Evolutionary conservation across 768 basidiomycete genomes (phyloP).

Genomic region (Crepidotus variabilis): DNA sequence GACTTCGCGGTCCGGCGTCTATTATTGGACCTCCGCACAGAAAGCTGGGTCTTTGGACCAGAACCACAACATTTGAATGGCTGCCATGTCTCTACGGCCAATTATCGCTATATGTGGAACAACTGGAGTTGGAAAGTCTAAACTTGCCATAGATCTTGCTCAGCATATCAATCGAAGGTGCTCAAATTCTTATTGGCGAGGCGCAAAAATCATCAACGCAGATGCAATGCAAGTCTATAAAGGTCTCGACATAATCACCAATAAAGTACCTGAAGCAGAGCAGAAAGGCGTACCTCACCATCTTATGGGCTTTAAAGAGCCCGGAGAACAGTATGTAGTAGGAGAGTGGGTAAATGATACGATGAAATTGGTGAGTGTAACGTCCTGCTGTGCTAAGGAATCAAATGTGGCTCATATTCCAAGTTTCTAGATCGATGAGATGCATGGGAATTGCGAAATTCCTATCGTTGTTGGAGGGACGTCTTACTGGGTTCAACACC

Average conservation of each 20-base stretch:
- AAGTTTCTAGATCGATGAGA: conserved; percentile 65
- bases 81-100: conserved; percentile 46
- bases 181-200: conserved; percentile 41
- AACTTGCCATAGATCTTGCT: conserved; percentile 86
- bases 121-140: conserved; percentile 95
- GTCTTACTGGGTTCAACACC: conserved; percentile 95
- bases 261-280: conserved; percentile 81
- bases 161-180: conserved; percentile 40
- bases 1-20: not conserved
- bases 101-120: conserved; percentile 89
- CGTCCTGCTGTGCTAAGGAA: not conserved
- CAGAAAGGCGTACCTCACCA: conserved; percentile 81
- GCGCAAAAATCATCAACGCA: conserved; percentile 85
- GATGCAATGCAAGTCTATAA: conserved; percentile 97
- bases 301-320: conserved; percentile 83
- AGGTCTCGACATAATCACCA: conserved; percentile 91
- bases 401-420: conserved; percentile 5
- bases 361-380: conserved; percentile 58
- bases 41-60: not conserved
- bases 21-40: not conserved
- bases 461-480: conserved; percentile 96
- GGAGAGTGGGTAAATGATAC: conserved; percentile 89
- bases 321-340: conserved; percentile 84
- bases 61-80: not conserved
- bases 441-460: conserved; percentile 55